Conservation (phyloP, 2,329 filamentous ascomycete genomes). For the Sporothrix inflata region DNA sequence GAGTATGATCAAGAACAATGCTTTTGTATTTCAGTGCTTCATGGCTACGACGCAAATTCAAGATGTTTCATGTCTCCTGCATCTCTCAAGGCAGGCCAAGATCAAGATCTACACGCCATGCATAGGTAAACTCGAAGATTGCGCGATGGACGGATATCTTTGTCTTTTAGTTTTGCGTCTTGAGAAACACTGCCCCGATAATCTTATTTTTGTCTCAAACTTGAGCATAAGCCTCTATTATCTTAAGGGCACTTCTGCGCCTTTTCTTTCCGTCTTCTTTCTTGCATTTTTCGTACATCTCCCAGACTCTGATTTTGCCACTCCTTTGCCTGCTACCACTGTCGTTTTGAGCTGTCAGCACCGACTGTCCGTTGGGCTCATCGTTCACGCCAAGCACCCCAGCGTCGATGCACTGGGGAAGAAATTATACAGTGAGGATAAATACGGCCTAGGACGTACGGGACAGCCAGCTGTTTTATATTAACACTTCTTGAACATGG, state of each 20-base stretch:
- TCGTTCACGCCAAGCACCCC: too few species aligned
- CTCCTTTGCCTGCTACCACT: too few species aligned
- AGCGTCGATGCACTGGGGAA: not conserved
- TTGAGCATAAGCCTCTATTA: not conserved
- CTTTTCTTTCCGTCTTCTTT: too few species aligned
- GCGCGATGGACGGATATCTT: not conserved
- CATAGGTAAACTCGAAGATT: too few species aligned
- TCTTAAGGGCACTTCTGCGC: not conserved
- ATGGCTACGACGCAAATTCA: too few species aligned
- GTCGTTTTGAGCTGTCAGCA: too few species aligned
- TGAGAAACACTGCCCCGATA: not conserved
- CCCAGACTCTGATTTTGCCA: too few species aligned
- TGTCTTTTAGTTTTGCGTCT: not conserved
- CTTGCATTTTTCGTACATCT: too few species aligned
- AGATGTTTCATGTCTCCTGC: not conserved
- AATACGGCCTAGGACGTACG: not conserved
- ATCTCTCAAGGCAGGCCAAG: not conserved
- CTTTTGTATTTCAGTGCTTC: too few species aligned
- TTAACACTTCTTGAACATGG: not conserved
- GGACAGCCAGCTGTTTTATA: not conserved
- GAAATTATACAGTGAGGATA: not conserved
- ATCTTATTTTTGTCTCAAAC: not conserved
- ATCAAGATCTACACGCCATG: not conserved
- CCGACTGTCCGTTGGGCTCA: too few species aligned
- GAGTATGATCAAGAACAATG: too few species aligned